phyloP scores from a whole-genome alignment of 2,329 filamentous ascomycete species.

The Fusarium sp. region DNA sequence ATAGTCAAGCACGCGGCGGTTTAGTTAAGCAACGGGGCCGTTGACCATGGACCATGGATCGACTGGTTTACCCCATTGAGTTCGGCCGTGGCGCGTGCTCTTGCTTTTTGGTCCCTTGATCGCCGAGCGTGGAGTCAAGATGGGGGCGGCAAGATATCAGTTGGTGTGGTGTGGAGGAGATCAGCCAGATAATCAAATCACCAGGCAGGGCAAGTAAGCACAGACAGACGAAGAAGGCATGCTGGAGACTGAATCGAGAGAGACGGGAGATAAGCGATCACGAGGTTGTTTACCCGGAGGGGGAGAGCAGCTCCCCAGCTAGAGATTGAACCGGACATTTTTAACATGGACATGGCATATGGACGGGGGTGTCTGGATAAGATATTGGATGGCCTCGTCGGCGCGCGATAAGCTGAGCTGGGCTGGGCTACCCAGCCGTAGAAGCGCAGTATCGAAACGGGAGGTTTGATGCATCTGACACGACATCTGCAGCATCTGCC shows the following conservation, averaged over 20 bases:
- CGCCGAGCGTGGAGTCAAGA: conserved; percentile 15
- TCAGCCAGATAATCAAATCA: neutral
- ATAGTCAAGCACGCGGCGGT: neutral
- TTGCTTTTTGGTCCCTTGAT: conserved; percentile 36
- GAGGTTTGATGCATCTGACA: conserved; percentile 4
- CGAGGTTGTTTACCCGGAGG: conserved; percentile 21
- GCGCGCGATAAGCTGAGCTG: conserved; percentile 1
- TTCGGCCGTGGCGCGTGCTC: conserved; percentile 28
- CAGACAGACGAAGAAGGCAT: neutral
- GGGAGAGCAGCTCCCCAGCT: neutral
- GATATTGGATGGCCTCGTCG: neutral
- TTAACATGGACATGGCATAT: conserved; percentile 1
- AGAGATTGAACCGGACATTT: neutral
- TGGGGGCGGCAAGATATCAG: conserved; percentile 16
- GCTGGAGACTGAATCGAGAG: neutral
- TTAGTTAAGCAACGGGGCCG: neutral
- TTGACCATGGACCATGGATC: neutral
- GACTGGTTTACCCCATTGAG: conserved; percentile 18
- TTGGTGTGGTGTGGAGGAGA: conserved; percentile 14
- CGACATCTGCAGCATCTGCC: conserved; percentile 5
- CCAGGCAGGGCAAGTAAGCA: neutral
- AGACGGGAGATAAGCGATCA: conserved; percentile 28
- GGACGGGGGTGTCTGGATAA: conserved; percentile 25
- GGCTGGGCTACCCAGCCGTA: neutral
- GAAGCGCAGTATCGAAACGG: neutral